Evolutionary conservation across 2,329 filamentous ascomycete genomes (phyloP).

Genomic region (Ceratocystis cubensis): DNA sequence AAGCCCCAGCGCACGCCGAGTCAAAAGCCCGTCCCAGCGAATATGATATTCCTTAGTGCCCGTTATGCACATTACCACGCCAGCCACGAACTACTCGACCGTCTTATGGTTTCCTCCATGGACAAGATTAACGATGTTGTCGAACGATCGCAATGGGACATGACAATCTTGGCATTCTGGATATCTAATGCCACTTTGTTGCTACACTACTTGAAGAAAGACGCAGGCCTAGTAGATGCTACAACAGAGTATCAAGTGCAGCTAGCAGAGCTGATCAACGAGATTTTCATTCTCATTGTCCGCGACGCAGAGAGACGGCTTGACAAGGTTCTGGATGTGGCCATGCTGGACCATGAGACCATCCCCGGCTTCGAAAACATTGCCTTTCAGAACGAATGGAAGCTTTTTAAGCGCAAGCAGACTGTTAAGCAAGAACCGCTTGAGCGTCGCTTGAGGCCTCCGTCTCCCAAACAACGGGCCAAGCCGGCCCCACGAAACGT

Average conservation of each 20-base stretch:
- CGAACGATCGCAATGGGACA: slow-evolving; percentile 95
- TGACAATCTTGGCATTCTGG: slow-evolving; percentile 98
- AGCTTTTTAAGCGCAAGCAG: slow-evolving; percentile 82
- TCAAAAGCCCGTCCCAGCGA: slow-evolving; percentile 96
- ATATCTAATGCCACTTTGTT: slow-evolving; percentile 91
- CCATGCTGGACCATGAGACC: slow-evolving; percentile 95
- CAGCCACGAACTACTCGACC: slow-evolving; percentile 67
- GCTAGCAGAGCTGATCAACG: slow-evolving; percentile 86
- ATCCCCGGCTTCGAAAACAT: slow-evolving; percentile 96
- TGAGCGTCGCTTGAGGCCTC: slow-evolving; percentile 82
- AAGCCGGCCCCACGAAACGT: slow-evolving; percentile 91
- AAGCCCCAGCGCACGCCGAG: slow-evolving; percentile 86
- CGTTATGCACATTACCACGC: slow-evolving; percentile 96
- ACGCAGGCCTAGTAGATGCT: slow-evolving; percentile 63
- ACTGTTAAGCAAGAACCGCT: slow-evolving; percentile 81
- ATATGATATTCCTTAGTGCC: slow-evolving; percentile 90
- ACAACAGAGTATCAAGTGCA: slow-evolving; percentile 87
- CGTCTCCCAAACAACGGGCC: slow-evolving; percentile 82
- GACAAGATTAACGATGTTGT: slow-evolving; percentile 95
- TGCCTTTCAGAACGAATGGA: slow-evolving; percentile 97
- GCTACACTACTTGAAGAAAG: slow-evolving; percentile 95
- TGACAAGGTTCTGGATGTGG: slow-evolving; percentile 85
- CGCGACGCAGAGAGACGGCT: slow-evolving; percentile 88
- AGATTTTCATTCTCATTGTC: slow-evolving; percentile 96
- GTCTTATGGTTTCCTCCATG: slow-evolving; percentile 73